Conservation (phyloP, 2,329 filamentous ascomycete genomes). For the Beauveria australis region DNA sequence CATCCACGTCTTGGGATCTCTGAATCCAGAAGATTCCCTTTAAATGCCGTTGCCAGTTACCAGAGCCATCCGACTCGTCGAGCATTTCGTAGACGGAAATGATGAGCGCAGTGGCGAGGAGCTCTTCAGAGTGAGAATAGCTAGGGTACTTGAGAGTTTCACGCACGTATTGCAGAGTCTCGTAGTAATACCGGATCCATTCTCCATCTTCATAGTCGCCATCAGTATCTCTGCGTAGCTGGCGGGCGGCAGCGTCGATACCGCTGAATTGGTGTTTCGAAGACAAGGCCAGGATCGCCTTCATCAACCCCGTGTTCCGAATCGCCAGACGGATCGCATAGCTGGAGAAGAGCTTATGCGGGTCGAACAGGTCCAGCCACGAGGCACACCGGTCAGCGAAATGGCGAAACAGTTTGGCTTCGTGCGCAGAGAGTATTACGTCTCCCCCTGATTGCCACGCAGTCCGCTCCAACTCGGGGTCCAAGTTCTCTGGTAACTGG, state of each 20-base stretch:
- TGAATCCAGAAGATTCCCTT: constrained; percentile 59
- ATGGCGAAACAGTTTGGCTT: constrained; percentile 21
- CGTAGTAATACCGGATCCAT: constrained; percentile 42
- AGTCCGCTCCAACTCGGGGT: constrained; percentile 17
- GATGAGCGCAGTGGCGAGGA: constrained; percentile 48
- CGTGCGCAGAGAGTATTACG: constrained; percentile 18
- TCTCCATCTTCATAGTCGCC: constrained; percentile 27
- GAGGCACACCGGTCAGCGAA: constrained; percentile 19
- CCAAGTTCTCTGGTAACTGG: background rate
- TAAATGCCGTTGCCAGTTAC: constrained; percentile 51
- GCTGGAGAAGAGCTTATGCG: constrained; percentile 11
- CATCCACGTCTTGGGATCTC: constrained; percentile 49
- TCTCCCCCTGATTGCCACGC: constrained; percentile 20
- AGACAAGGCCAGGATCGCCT: constrained; percentile 45
- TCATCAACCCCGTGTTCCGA: constrained; percentile 45
- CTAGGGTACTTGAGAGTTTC: constrained; percentile 47
- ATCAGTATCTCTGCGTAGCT: constrained; percentile 12
- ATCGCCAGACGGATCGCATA: constrained; percentile 13
- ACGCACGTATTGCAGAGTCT: constrained; percentile 51
- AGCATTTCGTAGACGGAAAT: constrained; percentile 58
- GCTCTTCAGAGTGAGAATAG: constrained; percentile 30
- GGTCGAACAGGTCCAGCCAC: constrained; percentile 14
- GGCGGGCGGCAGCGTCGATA: background rate
- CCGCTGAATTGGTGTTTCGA: constrained; percentile 31
- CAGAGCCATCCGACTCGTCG: constrained; percentile 35